Percentiles rank a stretch among this genome's conserved stretches.
phyloP scores from a whole-genome alignment of 257 asterid species.

The Penstemon barbatus region DNA sequence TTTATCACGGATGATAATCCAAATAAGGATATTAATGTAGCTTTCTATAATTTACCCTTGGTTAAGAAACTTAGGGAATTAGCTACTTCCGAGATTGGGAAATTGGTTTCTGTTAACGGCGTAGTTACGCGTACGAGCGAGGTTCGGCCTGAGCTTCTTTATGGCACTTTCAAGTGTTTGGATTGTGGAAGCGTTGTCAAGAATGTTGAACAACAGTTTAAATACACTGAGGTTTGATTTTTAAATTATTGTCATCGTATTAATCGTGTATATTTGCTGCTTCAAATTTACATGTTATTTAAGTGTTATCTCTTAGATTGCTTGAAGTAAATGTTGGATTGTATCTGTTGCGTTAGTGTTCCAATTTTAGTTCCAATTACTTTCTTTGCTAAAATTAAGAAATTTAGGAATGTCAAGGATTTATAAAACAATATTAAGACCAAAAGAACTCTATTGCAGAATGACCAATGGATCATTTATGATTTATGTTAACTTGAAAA shows the following conservation, averaged over 20 bases:
- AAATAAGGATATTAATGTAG: conserved; percentile 82
- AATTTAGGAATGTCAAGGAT: no score
- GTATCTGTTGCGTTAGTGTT: no score
- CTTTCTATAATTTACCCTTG: conserved; percentile 83
- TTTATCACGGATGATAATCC: conserved; percentile 75
- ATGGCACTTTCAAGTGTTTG: conserved; percentile 90
- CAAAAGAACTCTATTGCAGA: no score
- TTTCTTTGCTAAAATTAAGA: no score
- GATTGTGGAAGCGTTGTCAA: conserved; percentile 73
- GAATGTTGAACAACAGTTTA: conserved; percentile 90
- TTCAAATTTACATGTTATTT: no score
- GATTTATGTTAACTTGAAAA: no score
- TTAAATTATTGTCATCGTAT: not conserved
- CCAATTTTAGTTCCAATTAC: no score
- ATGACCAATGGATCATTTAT: no score
- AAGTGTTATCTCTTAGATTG: no score
- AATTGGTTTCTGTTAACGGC: conserved; percentile 86
- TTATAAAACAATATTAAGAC: no score
- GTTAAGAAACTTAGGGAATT: conserved; percentile 81
- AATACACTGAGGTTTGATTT: conserved; percentile 81
- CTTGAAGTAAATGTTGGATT: no score
- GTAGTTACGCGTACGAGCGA: conserved; percentile 96
- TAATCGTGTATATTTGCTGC: no score
- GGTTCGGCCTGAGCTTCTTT: conserved; percentile 93
- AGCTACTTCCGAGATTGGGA: conserved; percentile 84